A percentile compares a stretch with the other conserved stretches of the same genome.
Evolutionary conservation across 208 protist genomes (phyloP).

Genomic region (Crithidia fasciculata): DNA sequence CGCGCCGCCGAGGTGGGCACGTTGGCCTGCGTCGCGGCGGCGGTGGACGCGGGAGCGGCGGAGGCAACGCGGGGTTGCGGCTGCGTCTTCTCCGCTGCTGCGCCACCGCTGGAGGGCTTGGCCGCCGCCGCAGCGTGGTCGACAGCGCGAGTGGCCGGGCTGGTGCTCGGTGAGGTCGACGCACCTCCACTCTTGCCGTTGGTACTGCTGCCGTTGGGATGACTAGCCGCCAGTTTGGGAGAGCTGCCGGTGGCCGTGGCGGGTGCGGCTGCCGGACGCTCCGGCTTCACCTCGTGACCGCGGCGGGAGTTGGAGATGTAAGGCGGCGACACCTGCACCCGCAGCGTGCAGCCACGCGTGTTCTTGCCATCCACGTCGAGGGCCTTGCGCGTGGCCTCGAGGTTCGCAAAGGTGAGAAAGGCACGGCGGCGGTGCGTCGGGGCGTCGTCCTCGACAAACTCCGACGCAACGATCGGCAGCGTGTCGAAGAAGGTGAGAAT

Average conservation of each 20-base stretch:
- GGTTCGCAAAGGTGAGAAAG: conserved; percentile 74
- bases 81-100: background rate
- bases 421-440: conserved; percentile 63
- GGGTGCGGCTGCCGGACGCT: background rate
- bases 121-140: background rate
- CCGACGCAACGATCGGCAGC: conserved; percentile 42
- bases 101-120: background rate
- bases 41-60: background rate
- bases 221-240: background rate
- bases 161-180: conserved; percentile 5
- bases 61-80: conserved; percentile 10
- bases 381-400: conserved; percentile 53
- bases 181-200: background rate
- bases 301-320: conserved; percentile 70
- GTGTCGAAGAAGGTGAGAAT: conserved; percentile 56
- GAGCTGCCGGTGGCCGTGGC: conserved; percentile 6
- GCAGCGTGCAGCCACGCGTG: conserved; percentile 77
- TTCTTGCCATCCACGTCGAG: conserved; percentile 83
- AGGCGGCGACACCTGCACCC: conserved; percentile 84
- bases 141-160: conserved; percentile 1
- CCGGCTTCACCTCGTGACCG: conserved; percentile 46
- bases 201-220: background rate
- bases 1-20: background rate
- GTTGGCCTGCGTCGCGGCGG: conserved; percentile 3
- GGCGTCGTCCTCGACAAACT: conserved; percentile 70